Base-by-base conservation (phyloP, 345 rosid species). In the Gossypium rotundifolium region DNA sequence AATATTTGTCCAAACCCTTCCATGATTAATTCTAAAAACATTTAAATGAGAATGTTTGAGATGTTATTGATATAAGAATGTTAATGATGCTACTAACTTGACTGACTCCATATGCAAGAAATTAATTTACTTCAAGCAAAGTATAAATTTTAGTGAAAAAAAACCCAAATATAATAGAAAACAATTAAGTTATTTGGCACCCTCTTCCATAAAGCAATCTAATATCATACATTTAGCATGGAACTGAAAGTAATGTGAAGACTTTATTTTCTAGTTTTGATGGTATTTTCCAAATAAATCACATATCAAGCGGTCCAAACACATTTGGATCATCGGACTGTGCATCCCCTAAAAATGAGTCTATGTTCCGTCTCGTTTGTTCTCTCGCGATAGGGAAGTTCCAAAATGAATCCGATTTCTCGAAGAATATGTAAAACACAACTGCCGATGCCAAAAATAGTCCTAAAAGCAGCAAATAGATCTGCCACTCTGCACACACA, bases 351-450 rank as follows among this genome's bases (percentile, higher is more conserved):
- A 90, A 74, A 71, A 86, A 69, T 40, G 86, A 69, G 71, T 72
- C 84, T 17, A 91, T 75, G 85, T 85, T 85, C 10, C 90, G 87
- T 75, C 87, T 82, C 16, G 23, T 45, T 3, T 80, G 86, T 72
- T 77, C 81, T 80, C 76, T 89, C 42, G 81, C 87, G 11, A 61
- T 71, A 17, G 96, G 98, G 54, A 92, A 86, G 20, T 77, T 84
- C 97, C 98, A 91, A 78, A 95, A 95, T 38, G 94, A 85, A 83
- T 88, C 97, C 0, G 98, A 92, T 46, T 91, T 91, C 87, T 91
- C 79, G 20, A 91, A 95, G 86, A 95, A 91, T 3, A 91, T 48
- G 85, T 91, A 95, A 72, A 92, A 93, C 25, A 81, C 85, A 60
- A 87, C 79, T 46, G 90, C 89, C 29, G 99, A 95, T 16, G 90